Conservation (phyloP, 208 protist genomes). For the Leishmania tropica region DNA sequence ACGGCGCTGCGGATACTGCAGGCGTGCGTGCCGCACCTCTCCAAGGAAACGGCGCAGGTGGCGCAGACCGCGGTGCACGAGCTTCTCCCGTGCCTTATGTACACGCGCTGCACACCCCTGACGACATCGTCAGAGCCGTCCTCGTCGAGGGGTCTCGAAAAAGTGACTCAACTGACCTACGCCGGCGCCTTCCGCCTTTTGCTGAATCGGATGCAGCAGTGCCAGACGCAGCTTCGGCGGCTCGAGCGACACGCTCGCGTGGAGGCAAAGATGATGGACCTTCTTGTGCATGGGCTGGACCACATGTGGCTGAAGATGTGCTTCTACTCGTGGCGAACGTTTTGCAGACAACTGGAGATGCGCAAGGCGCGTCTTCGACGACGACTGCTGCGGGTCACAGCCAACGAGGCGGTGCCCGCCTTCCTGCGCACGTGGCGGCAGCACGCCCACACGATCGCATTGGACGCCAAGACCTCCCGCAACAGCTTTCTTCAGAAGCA, state of each 20-base stretch:
- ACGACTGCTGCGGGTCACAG: constrained; percentile 48
- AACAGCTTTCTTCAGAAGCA: constrained; percentile 51
- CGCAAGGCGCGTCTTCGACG: constrained; percentile 68
- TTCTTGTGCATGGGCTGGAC: constrained; percentile 69
- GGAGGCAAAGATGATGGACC: constrained; percentile 74
- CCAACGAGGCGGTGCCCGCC: constrained; percentile 45
- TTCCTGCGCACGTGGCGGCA: constrained; percentile 74
- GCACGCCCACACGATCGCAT: constrained; percentile 72
- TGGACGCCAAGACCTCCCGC: constrained; percentile 61
- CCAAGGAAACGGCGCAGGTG: constrained; percentile 50
- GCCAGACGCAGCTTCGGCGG: constrained; percentile 32
- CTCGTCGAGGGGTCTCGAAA: neutral
- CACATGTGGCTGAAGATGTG: constrained; percentile 84
- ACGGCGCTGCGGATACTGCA: constrained; percentile 73
- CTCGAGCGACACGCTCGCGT: constrained; percentile 44
- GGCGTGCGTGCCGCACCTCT: constrained; percentile 56
- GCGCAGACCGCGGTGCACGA: constrained; percentile 71
- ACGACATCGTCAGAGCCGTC: neutral
- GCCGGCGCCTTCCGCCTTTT: constrained; percentile 76
- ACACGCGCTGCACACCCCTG: constrained; percentile 47
- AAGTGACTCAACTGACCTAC: constrained; percentile 44
- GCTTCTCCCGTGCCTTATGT: constrained; percentile 72
- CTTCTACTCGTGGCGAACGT: constrained; percentile 78
- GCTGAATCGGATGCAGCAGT: constrained; percentile 50
- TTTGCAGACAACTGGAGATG: constrained; percentile 54